Conservation (phyloP, 2,329 filamentous ascomycete genomes). For the Ophiostoma perfectum region DNA sequence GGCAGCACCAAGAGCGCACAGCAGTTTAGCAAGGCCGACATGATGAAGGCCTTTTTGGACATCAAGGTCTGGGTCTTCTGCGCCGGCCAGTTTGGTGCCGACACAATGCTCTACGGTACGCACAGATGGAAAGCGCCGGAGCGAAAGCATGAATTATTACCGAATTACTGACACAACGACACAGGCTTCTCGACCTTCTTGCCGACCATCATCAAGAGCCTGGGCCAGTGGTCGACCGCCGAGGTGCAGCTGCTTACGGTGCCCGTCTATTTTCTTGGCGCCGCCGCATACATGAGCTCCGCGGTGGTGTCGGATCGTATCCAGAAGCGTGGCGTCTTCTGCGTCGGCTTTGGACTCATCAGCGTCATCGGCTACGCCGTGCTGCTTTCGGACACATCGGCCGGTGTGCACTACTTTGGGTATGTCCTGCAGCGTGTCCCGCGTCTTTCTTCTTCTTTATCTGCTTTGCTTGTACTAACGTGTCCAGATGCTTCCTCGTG, state of each 20-base stretch:
- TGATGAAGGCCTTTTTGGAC: slow-evolving; percentile 29
- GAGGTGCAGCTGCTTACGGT: slow-evolving; percentile 31
- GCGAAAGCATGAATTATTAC: not conserved
- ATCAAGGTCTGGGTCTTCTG: slow-evolving; percentile 31
- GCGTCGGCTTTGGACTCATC: slow-evolving; percentile 10
- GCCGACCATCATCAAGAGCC: slow-evolving; percentile 34
- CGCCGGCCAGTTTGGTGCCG: slow-evolving; percentile 36
- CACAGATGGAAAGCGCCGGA: not conserved
- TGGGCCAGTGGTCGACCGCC: slow-evolving; percentile 29
- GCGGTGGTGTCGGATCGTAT: slow-evolving; percentile 34
- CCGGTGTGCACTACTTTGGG: slow-evolving; percentile 15
- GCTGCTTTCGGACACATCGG: slow-evolving; percentile 4
- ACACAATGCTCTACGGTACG: slow-evolving; percentile 24
- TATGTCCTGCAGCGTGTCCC: not conserved
- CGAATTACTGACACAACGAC: not conserved
- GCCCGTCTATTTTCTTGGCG: slow-evolving; percentile 32
- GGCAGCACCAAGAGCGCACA: slow-evolving; percentile 17
- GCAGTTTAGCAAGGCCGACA: slow-evolving; percentile 25
- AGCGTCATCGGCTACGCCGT: slow-evolving; percentile 22
- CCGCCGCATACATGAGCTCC: slow-evolving; percentile 29
- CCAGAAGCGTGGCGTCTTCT: slow-evolving; percentile 31
- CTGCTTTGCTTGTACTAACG: not conserved
- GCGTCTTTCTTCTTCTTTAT: not conserved
- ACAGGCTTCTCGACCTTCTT: slow-evolving; percentile 33
- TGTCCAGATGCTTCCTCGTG: slow-evolving; percentile 2